Evolutionary conservation across 345 rosid species (phyloP), one percentile per base, ranked within the genome.

Genomic region (Hevea brasiliensis): DNA sequence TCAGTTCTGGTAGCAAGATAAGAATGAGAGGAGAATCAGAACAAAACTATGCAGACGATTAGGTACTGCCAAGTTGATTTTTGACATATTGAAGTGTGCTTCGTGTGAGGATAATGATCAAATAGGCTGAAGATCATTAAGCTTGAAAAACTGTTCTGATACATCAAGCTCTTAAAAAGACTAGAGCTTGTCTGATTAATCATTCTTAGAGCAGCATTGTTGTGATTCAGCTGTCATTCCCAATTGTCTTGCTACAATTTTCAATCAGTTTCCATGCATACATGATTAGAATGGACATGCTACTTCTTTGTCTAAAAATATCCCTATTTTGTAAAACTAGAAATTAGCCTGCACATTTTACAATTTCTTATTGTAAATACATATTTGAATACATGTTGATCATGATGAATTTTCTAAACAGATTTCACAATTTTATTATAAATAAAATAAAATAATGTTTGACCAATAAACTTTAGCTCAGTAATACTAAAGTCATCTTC

Each of bases 151-250:
- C n/a, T n/a, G n/a, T n/a, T n/a, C n/a, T n/a, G n/a, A 3, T 48
- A 3, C 4, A 20, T 67, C 32, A 57, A 37, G 17, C 17, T 55
- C 18, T 53, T 24, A 0, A 23, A 32, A 65, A 17, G 4, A 20
- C 66, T 32, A 44, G 48, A 58, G 61, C 79, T 61, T 37, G 71
- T 24, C 44, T 67, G 65, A 65, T 61, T 73, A n/a, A 44, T 13
- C 44, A 42, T 68, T 67, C 59, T 41, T 40, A 54, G 23, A 65
- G n/a, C 45, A 57, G 24, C 44, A 15, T 51, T 15, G 23, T 57
- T 76, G 80, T 79, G 87, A 84, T 75, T 79, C 66, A 21, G 70
- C 74, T 60, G 81, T 79, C 88, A 83, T 79, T 83, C 79, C 62
- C 23, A 26, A 54, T 70, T 65, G 70, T 65, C 63, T 60, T 23